Conservation (phyloP, 306 rosid genomes). For the Citrullus amarus region DNA sequence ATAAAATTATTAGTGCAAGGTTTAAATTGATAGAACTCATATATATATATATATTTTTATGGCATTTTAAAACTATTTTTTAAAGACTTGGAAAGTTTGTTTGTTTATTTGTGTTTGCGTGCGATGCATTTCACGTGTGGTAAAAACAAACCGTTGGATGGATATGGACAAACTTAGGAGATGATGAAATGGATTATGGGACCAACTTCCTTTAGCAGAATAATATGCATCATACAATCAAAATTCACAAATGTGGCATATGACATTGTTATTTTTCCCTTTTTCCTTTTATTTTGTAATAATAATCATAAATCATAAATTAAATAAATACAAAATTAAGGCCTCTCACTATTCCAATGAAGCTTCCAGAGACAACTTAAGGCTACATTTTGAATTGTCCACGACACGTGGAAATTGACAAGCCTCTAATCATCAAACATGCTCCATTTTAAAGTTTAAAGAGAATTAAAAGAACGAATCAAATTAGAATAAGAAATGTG, state of each 20-base stretch:
- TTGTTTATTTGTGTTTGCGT: too few relatives aligned
- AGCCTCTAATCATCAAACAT: background rate
- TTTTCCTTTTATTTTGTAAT: background rate
- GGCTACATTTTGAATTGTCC: background rate
- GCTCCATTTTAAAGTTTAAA: background rate
- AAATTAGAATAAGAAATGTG: background rate
- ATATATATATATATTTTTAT: too few relatives aligned
- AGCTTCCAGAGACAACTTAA: background rate
- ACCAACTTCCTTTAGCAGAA: background rate
- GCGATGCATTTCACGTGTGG: background rate
- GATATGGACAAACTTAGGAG: background rate
- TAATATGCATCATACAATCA: background rate
- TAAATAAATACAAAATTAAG: background rate
- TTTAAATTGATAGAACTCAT: too few relatives aligned
- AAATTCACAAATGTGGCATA: background rate
- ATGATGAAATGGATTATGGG: background rate
- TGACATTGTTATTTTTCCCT: background rate
- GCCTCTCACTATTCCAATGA: background rate
- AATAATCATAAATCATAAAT: background rate
- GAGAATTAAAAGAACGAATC: background rate
- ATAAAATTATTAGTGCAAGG: too few relatives aligned
- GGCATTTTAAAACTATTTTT: too few relatives aligned
- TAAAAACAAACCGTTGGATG: background rate
- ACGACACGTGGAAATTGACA: background rate
- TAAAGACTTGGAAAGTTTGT: too few relatives aligned